Conservation (phyloP, 1,284 basidiomycete species). For the Rhodotorula sp. region DNA sequence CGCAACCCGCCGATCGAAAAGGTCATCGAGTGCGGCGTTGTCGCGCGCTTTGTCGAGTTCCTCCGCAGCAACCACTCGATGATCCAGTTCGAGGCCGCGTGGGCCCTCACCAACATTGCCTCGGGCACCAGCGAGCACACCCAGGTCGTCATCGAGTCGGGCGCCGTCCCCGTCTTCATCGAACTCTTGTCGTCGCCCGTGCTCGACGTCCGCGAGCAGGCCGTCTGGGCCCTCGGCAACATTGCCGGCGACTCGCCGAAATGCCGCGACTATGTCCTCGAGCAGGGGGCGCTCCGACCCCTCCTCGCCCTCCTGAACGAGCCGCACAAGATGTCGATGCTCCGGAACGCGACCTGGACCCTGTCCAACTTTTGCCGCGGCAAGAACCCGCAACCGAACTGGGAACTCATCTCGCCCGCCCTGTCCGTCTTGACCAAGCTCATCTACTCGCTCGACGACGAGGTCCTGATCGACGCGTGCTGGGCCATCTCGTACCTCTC, state of each 20-base stretch:
- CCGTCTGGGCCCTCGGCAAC: slow-evolving; percentile 94
- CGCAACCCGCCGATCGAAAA: slow-evolving; percentile 99
- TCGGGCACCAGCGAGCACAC: slow-evolving; percentile 99
- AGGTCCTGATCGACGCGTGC: slow-evolving; percentile 98
- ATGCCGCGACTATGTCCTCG: slow-evolving; percentile 79
- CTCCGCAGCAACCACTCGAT: slow-evolving; percentile 82
- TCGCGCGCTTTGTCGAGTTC: slow-evolving; percentile 96
- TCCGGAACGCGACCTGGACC: slow-evolving; percentile 96
- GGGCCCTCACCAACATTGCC: slow-evolving; percentile 99
- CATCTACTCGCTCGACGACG: slow-evolving; percentile 98
- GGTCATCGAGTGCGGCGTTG: slow-evolving; percentile 96
- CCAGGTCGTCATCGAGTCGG: slow-evolving; percentile 91
- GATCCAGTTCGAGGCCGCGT: slow-evolving; percentile 99
- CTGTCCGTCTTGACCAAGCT: slow-evolving; percentile 94
- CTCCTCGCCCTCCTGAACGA: slow-evolving; percentile 49
- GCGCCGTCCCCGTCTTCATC: slow-evolving; percentile 97
- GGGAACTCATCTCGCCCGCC: slow-evolving; percentile 93
- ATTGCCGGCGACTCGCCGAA: slow-evolving; percentile 93
- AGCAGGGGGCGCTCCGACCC: slow-evolving; percentile 56
- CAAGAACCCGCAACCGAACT: slow-evolving; percentile 92
- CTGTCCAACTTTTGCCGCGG: slow-evolving; percentile 97
- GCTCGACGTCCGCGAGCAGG: slow-evolving; percentile 91
- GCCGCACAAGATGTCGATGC: slow-evolving; percentile 92
- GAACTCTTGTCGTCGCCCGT: slow-evolving; percentile 70
- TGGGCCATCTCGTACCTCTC: slow-evolving; percentile 99